A percentile compares a stretch with the other conserved stretches of the same genome.
phyloP scores from a whole-genome alignment of 441 rosid genomes.

The Pelargonium exstipulatum region DNA sequence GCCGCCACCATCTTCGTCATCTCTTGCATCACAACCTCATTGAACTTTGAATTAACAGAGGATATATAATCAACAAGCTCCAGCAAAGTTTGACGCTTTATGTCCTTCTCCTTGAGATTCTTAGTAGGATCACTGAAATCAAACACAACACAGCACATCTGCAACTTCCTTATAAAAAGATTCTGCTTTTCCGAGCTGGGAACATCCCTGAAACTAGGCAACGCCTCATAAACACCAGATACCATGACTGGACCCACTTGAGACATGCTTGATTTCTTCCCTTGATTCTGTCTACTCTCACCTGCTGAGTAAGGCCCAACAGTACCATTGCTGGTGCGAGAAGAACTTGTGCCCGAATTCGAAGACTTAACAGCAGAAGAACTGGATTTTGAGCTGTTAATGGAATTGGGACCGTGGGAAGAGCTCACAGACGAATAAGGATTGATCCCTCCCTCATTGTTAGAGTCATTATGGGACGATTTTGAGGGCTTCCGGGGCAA shows the following conservation, averaged over 20 bases:
- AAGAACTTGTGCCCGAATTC: constrained; percentile 23
- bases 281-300: constrained; percentile 37
- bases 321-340: constrained; percentile 44
- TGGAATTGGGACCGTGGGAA: constrained; percentile 36
- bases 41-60: constrained; percentile 51
- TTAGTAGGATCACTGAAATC: constrained; percentile 63
- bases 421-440: constrained; percentile 36
- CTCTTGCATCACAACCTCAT: constrained; percentile 71
- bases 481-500: constrained; percentile 73
- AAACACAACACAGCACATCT: constrained; percentile 60
- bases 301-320: constrained; percentile 26
- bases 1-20: constrained; percentile 55
- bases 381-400: constrained; percentile 35
- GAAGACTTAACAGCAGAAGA: constrained; percentile 37
- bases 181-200: constrained; percentile 61
- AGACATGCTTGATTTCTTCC: constrained; percentile 34
- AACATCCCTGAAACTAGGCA: constrained; percentile 70
- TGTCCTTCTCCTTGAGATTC: constrained; percentile 73
- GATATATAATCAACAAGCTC: constrained; percentile 78
- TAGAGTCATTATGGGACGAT: constrained; percentile 46
- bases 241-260: constrained; percentile 32
- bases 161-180: constrained; percentile 65
- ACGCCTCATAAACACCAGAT: constrained; percentile 49
- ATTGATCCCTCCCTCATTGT: constrained; percentile 36
- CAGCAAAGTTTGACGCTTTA: constrained; percentile 65